Conservation (phyloP, 2,329 filamentous ascomycete genomes). For the Phaeosphaeria sp. region DNA sequence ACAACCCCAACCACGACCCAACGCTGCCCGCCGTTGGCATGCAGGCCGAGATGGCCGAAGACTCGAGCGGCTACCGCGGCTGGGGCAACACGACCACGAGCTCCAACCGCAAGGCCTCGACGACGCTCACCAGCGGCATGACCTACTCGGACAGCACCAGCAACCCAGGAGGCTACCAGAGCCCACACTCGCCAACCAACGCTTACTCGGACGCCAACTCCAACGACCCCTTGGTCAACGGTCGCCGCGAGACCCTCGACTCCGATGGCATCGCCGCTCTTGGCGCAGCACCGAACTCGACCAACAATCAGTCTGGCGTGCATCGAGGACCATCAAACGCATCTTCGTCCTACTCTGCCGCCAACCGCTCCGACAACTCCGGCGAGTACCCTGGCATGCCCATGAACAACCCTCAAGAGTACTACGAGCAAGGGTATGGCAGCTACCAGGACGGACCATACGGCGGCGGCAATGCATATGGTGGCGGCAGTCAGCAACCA, state of each 20-base stretch:
- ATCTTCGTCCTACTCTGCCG: constrained; percentile 91
- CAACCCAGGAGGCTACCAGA: constrained; percentile 60
- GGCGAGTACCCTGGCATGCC: constrained; percentile 60
- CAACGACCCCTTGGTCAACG: constrained; percentile 67
- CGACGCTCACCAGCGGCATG: constrained; percentile 81
- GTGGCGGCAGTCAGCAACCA: constrained; percentile 66
- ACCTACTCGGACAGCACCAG: constrained; percentile 74
- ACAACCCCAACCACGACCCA: constrained; percentile 96
- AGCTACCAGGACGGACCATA: constrained; percentile 66
- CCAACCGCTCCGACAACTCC: constrained; percentile 72
- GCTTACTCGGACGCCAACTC: constrained; percentile 73
- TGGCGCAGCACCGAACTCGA: constrained; percentile 69
- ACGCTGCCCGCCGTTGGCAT: constrained; percentile 69
- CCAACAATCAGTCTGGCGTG: constrained; percentile 70
- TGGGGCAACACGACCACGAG: constrained; percentile 87
- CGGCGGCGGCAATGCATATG: constrained; percentile 61
- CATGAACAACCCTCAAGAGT: constrained; percentile 55
- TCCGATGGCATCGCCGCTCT: constrained; percentile 85
- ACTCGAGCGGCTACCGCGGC: constrained; percentile 82
- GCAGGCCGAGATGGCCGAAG: constrained; percentile 76
- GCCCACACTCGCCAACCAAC: constrained; percentile 68
- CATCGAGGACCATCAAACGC: constrained; percentile 93
- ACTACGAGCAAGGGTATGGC: constrained; percentile 60
- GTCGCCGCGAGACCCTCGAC: constrained; percentile 62
- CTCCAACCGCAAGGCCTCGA: constrained; percentile 78